These are phyloP conservation scores for Silene latifolia DNA, from an alignment of 148 eudicot species.

Conservation along the genomic window DNA sequence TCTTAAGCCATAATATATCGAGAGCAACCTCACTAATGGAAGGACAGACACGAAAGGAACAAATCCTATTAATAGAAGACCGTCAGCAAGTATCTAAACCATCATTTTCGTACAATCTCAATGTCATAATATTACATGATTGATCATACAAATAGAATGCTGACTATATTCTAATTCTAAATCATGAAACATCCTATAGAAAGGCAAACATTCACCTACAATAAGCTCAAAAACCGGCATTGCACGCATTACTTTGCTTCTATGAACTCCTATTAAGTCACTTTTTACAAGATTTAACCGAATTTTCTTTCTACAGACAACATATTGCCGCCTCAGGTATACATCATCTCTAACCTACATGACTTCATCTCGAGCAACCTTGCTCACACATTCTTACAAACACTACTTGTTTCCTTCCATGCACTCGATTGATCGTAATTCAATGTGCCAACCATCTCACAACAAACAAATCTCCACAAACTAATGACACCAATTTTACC, in stretches of 20 bases:
- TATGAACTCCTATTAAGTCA: too few relatives aligned
- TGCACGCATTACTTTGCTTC: not conserved
- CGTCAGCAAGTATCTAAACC: too few relatives aligned
- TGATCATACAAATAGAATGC: too few relatives aligned
- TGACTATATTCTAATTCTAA: too few relatives aligned
- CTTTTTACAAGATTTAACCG: too few relatives aligned
- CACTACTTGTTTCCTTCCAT: not conserved
- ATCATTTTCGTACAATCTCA: too few relatives aligned
- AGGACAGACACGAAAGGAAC: not conserved
- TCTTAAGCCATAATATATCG: not conserved
- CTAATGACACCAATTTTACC: conserved; percentile 6
- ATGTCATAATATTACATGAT: too few relatives aligned
- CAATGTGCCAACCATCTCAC: not conserved
- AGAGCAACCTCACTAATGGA: not conserved
- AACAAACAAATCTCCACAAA: not conserved
- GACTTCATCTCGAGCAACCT: conserved; percentile 6
- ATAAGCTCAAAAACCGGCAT: not conserved
- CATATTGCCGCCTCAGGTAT: too few relatives aligned
- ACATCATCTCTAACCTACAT: not conserved
- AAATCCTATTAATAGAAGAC: not conserved
- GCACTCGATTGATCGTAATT: conserved; percentile 1
- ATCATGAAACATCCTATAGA: not conserved
- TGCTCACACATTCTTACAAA: not conserved
- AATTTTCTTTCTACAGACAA: too few relatives aligned
- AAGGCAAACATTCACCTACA: not conserved